A percentile compares a stretch with the other conserved stretches of the same genome.
Evolutionary conservation across 163 green algal genomes (phyloP).

Genomic region (Scenedesmus sp.): DNA sequence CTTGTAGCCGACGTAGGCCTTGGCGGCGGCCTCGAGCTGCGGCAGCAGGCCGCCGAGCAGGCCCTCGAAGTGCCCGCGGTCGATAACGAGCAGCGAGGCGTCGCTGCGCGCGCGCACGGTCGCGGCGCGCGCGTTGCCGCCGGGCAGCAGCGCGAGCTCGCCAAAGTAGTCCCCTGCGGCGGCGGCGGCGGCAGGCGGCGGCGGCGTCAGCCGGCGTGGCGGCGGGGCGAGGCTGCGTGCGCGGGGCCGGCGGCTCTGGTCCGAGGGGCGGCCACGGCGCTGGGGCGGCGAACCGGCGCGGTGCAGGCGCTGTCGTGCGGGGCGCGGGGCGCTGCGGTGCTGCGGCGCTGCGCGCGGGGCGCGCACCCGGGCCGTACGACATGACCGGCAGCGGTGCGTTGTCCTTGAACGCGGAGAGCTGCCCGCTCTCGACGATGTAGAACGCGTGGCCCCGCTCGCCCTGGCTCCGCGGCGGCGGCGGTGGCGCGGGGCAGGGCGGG

Average conservation of each 20-base stretch:
- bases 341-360: no score
- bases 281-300: no score
- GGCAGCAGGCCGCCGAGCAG: slow-evolving; percentile 72
- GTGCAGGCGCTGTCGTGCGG: no score
- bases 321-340: no score
- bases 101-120: slow-evolving; percentile 67
- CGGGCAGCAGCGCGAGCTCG: slow-evolving; percentile 85
- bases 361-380: slow-evolving; percentile 49
- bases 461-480: no score
- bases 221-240: no score
- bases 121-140: slow-evolving; percentile 76
- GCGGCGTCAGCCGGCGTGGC: no score
- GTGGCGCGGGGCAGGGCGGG: no score
- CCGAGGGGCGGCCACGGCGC: no score
- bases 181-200: no score
- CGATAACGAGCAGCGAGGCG: slow-evolving; percentile 51
- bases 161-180: slow-evolving; percentile 85
- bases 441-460: slow-evolving; percentile 76
- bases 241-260: no score
- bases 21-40: slow-evolving; percentile 56
- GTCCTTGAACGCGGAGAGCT: slow-evolving; percentile 73
- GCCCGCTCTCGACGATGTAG: slow-evolving; percentile 88
- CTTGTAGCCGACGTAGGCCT: slow-evolving; percentile 47
- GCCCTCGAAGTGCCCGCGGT: slow-evolving; percentile 57
- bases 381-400: slow-evolving; percentile 50